phyloP scores from a whole-genome alignment of 768 basidiomycete genomes.

The Amanita polypyramis region DNA sequence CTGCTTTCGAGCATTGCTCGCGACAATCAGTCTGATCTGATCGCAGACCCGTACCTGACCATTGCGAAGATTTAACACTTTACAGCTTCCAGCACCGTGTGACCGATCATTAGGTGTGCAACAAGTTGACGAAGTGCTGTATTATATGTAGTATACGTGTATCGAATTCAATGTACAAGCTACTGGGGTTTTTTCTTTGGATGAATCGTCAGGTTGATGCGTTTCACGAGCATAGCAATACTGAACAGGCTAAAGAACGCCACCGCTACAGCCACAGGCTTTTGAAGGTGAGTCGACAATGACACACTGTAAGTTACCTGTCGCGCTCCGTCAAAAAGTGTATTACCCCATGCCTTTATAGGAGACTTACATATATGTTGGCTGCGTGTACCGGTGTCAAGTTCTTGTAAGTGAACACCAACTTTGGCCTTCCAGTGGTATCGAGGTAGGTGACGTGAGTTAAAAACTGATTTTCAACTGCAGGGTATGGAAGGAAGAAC shows the following conservation, averaged over 20 bases:
- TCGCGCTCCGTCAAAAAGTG: neutral
- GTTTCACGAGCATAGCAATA: conserved; percentile 29
- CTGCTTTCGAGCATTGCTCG: too few species aligned
- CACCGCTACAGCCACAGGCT: conserved; percentile 68
- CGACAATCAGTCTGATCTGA: neutral
- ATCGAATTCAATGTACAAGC: conserved; percentile 14
- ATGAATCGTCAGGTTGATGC: conserved; percentile 38
- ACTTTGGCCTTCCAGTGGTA: conserved; percentile 73
- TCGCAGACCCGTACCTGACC: conserved; percentile 23
- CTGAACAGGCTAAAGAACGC: conserved; percentile 63
- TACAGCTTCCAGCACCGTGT: conserved; percentile 20
- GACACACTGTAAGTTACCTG: conserved; percentile 88
- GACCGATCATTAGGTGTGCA: neutral
- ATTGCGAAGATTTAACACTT: conserved; percentile 26
- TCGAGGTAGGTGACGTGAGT: conserved; percentile 86
- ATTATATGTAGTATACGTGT: conserved; percentile 7
- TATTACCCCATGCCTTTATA: conserved; percentile 1
- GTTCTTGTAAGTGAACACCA: conserved; percentile 63
- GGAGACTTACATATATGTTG: conserved; percentile 65
- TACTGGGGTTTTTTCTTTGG: conserved; percentile 28
- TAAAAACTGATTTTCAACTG: conserved; percentile 46
- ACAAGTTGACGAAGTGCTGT: neutral
- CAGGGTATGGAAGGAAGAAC: conserved; percentile 68
- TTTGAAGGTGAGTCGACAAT: conserved; percentile 71
- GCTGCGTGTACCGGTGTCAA: conserved; percentile 74